Conservation (phyloP, 371 early-diverging fungal species). For the Phascolomyces articulosus region DNA sequence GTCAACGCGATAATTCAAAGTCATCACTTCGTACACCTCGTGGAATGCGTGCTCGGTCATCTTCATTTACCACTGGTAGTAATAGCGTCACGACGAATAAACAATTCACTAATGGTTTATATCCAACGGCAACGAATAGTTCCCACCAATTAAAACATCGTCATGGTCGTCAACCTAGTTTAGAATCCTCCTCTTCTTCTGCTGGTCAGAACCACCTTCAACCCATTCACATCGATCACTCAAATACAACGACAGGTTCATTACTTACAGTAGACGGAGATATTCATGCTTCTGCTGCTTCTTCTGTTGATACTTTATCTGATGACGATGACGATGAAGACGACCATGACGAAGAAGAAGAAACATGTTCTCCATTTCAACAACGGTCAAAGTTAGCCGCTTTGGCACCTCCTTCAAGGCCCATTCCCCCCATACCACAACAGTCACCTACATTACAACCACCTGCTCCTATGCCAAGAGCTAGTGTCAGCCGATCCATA, state of each 20-base stretch:
- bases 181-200: not conserved
- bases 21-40: not conserved
- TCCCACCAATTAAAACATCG: no score
- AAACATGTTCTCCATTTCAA: not conserved
- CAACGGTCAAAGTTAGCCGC: not conserved
- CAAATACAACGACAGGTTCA: not conserved
- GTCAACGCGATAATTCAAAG: not conserved
- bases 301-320: not conserved
- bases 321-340: not conserved
- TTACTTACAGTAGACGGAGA: not conserved
- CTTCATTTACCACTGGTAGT: not conserved
- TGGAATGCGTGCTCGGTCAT: not conserved
- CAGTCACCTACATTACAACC: not conserved
- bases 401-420: not conserved
- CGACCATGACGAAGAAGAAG: not conserved
- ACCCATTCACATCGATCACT: not conserved
- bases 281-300: not conserved
- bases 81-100: not conserved
- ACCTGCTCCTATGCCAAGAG: not conserved
- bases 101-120: no score
- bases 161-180: not conserved
- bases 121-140: not conserved
- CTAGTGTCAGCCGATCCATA: conserved; percentile 1
- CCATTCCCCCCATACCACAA: not conserved
- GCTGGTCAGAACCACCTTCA: not conserved